A percentile compares a stretch with the other conserved stretches of the same genome.
These are phyloP conservation scores for Extremus antarcticus DNA, from an alignment of 495 filamentous ascomycete genomes.

Conservation along the genomic window DNA sequence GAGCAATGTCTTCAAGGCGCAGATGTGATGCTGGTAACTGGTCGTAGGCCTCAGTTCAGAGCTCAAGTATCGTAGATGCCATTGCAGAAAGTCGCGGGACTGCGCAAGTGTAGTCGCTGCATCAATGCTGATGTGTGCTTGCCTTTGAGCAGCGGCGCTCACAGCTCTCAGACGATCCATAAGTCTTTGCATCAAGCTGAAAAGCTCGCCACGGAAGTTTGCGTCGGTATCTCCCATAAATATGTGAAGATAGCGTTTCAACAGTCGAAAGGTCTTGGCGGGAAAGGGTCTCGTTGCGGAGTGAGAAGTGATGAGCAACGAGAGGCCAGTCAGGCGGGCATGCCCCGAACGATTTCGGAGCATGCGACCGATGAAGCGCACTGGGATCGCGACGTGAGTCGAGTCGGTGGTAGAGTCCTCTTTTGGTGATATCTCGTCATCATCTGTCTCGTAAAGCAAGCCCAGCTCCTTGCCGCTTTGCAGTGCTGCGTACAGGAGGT, in stretches of 20 bases:
- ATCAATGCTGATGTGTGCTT: background rate
- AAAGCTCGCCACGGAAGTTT: slow-evolving; percentile 64
- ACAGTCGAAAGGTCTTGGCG: slow-evolving; percentile 42
- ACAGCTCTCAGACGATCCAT: slow-evolving; percentile 26
- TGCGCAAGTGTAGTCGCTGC: background rate
- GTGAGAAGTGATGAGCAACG: slow-evolving; percentile 58
- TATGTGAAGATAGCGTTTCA: slow-evolving; percentile 50
- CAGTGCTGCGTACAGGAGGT: slow-evolving; percentile 51
- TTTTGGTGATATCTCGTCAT: background rate
- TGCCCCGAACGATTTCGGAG: slow-evolving; percentile 50
- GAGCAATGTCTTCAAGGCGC: slow-evolving; percentile 54
- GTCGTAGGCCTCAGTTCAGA: slow-evolving; percentile 61
- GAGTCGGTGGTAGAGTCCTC: too few relatives aligned
- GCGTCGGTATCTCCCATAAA: slow-evolving; percentile 78
- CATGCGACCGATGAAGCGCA: slow-evolving; percentile 38
- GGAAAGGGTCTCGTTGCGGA: slow-evolving; percentile 62
- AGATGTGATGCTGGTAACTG: slow-evolving; percentile 81
- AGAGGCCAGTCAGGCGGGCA: slow-evolving; percentile 63
- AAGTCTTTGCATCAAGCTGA: slow-evolving; percentile 59
- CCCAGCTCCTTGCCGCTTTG: slow-evolving; percentile 71
- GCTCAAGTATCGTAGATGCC: slow-evolving; percentile 62
- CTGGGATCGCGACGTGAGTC: slow-evolving; percentile 30
- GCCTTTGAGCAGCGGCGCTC: slow-evolving; percentile 20
- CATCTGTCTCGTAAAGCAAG: slow-evolving; percentile 48
- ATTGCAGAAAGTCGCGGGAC: slow-evolving; percentile 43